phyloP scores from a whole-genome alignment of 768 basidiomycete genomes.

The Leccinum obscurum region DNA sequence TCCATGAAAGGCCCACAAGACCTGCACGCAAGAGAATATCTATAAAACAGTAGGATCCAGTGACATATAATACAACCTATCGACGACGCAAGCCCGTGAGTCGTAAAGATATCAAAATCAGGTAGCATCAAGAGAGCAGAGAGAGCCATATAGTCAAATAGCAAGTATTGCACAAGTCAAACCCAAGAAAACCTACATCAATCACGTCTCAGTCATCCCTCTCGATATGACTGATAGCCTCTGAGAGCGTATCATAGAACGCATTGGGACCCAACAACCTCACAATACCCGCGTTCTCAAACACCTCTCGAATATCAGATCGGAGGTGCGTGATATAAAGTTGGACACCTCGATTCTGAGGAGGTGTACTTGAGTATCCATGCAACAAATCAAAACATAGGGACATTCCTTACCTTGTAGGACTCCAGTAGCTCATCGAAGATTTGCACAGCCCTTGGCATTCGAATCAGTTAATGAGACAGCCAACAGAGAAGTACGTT shows the following conservation, averaged over 20 bases:
- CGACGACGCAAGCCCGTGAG: background rate
- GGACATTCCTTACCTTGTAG: slow-evolving; percentile 55
- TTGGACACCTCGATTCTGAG: slow-evolving; percentile 43
- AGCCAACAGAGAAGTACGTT: background rate
- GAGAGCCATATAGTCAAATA: background rate
- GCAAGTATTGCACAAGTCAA: background rate
- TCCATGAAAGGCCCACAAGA: background rate
- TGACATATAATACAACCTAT: background rate
- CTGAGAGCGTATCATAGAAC: slow-evolving; percentile 44
- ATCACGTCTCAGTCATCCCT: slow-evolving; percentile 12
- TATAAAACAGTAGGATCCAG: background rate
- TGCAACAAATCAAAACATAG: background rate
- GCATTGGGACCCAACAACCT: slow-evolving; percentile 43
- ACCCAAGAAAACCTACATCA: background rate
- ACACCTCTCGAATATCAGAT: slow-evolving; percentile 34
- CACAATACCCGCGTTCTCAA: slow-evolving; percentile 46
- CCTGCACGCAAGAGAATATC: background rate
- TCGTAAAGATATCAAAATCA: slow-evolving; percentile 3
- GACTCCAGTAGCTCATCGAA: slow-evolving; percentile 77
- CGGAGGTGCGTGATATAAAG: slow-evolving; percentile 50
- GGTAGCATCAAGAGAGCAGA: background rate
- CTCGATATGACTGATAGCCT: slow-evolving; percentile 41
- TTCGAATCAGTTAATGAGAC: slow-evolving; percentile 8
- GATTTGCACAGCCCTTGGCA: slow-evolving; percentile 73
- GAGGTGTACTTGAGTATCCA: background rate